phyloP scores from a whole-genome alignment of 2,329 filamentous ascomycete species.

The Nannizzia gypsea region DNA sequence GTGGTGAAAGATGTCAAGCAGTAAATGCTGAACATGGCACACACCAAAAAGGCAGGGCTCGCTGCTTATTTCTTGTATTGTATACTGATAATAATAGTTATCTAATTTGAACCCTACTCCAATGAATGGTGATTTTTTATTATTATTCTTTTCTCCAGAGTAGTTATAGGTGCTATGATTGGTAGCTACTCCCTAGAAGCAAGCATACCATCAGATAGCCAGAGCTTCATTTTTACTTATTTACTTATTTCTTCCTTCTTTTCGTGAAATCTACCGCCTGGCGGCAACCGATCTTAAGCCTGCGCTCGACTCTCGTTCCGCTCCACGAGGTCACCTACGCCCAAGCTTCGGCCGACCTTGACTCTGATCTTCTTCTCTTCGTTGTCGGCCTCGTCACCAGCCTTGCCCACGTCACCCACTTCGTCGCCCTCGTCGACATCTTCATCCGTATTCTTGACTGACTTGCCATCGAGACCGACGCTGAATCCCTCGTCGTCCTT shows the following conservation, averaged over 20 bases:
- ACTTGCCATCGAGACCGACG: conserved; percentile 24
- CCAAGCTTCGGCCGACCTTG: conserved; percentile 67
- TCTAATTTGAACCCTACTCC: background rate
- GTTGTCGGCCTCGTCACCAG: conserved; percentile 31
- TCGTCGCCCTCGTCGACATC: conserved; percentile 66
- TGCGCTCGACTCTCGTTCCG: conserved; percentile 30
- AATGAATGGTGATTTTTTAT: background rate
- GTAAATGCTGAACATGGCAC: background rate
- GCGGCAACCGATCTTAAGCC: conserved; percentile 7
- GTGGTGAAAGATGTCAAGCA: background rate
- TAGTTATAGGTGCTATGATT: too few species aligned
- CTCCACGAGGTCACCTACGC: conserved; percentile 54
- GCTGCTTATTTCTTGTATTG: background rate
- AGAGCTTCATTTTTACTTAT: background rate
- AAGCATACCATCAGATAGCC: background rate
- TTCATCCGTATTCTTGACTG: conserved; percentile 19
- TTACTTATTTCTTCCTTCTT: too few species aligned
- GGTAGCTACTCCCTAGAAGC: too few species aligned
- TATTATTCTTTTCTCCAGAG: background rate
- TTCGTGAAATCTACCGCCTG: too few species aligned
- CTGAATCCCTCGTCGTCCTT: conserved; percentile 35
- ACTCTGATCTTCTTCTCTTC: conserved; percentile 69
- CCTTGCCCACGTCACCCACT: conserved; percentile 53
- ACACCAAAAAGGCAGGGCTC: background rate
- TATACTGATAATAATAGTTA: background rate